Evolutionary conservation across 768 basidiomycete species (phyloP).

Genomic region (Obba rivulosa): DNA sequence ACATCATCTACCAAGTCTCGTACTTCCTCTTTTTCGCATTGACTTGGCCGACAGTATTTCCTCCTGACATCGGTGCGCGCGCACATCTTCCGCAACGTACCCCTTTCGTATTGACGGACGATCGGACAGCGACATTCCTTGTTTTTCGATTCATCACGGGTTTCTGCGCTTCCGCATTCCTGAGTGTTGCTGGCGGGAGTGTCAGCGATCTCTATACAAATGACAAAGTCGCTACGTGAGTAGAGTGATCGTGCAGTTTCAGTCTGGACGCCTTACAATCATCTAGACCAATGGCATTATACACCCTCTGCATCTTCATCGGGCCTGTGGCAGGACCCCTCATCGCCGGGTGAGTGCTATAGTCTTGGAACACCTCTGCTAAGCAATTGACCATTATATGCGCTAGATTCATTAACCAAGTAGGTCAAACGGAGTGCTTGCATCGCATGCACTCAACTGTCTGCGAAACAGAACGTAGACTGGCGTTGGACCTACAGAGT

Average conservation of each 20-base stretch:
- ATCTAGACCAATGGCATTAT: slow-evolving; percentile 51
- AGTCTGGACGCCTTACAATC: slow-evolving; percentile 3
- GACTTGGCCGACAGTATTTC: slow-evolving; percentile 70
- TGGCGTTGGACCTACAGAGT: slow-evolving; percentile 82
- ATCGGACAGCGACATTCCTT: slow-evolving; percentile 46
- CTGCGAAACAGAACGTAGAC: slow-evolving; percentile 36
- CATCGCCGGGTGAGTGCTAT: slow-evolving; percentile 44
- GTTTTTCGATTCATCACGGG: slow-evolving; percentile 57
- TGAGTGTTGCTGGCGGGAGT: slow-evolving; percentile 57
- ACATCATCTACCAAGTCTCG: slow-evolving; percentile 55
- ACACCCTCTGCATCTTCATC: slow-evolving; percentile 49
- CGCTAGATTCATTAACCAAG: slow-evolving; percentile 56
- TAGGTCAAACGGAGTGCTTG: slow-evolving; percentile 1
- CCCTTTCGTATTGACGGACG: not conserved
- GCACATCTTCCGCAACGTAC: not conserved
- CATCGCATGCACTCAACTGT: no score
- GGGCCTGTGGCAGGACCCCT: slow-evolving; percentile 55
- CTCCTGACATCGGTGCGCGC: slow-evolving; percentile 53
- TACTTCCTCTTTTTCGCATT: slow-evolving; percentile 58
- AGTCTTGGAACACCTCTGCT: not conserved
- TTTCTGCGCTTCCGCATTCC: slow-evolving; percentile 50
- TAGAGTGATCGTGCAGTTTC: slow-evolving; percentile 2
- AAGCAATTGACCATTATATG: not conserved
- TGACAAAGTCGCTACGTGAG: slow-evolving; percentile 54
- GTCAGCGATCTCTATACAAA: slow-evolving; percentile 55